A percentile compares a stretch with the other conserved stretches of the same genome.
These are phyloP conservation scores for Setomelanomma holmii DNA, from an alignment of 2,329 filamentous ascomycete genomes.

Conservation along the genomic window DNA sequence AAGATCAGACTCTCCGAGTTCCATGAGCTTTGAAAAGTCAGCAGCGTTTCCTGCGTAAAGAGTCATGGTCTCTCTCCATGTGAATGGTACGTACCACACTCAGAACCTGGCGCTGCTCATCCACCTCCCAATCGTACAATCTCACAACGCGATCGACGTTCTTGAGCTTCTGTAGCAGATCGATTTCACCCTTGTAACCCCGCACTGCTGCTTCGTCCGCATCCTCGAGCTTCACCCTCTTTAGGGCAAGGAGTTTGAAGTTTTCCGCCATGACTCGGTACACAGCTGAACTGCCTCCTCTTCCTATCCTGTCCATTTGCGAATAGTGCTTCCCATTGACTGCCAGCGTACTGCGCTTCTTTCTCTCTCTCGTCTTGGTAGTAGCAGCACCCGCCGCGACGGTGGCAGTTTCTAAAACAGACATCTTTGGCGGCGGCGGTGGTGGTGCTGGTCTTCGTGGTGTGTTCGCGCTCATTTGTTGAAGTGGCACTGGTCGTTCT, in stretches of 20 bases:
- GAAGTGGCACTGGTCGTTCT: constrained; percentile 58
- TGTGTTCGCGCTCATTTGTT: constrained; percentile 69
- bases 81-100: constrained; percentile 78
- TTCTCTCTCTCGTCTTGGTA: constrained; percentile 72
- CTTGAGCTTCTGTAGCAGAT: constrained; percentile 80
- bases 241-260: constrained; percentile 91
- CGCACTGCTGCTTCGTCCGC: constrained; percentile 83
- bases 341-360: constrained; percentile 81
- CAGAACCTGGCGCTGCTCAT: constrained; percentile 86
- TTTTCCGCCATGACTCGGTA: constrained; percentile 98
- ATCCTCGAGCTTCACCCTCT: constrained; percentile 88
- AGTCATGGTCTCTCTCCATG: not conserved
- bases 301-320: constrained; percentile 85
- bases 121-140: constrained; percentile 91
- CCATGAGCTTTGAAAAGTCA: constrained; percentile 74
- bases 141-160: constrained; percentile 90
- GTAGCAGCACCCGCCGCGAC: constrained; percentile 80
- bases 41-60: not conserved
- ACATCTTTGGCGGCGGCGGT: constrained; percentile 92
- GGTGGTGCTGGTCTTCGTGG: constrained; percentile 79
- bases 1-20: constrained; percentile 93
- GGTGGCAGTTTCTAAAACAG: constrained; percentile 89
- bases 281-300: constrained; percentile 91
- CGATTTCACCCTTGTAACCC: constrained; percentile 95
- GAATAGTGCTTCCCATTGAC: constrained; percentile 94